Base-by-base conservation (phyloP, 1,284 basidiomycete species). In the Ganoderma meredithae region DNA sequence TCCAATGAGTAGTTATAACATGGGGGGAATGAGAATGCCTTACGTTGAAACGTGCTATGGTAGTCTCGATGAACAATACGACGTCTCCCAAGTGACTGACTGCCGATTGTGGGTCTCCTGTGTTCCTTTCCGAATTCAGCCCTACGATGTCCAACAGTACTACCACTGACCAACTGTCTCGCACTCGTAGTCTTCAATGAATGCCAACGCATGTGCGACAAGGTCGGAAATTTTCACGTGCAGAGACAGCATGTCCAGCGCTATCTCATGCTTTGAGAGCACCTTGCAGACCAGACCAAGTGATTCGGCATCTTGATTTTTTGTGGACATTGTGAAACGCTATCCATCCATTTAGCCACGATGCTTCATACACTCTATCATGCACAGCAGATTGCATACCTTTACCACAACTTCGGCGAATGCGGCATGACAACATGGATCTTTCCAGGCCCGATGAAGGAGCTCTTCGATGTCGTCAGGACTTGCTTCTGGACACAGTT, bases 81-180 rank as follows among this genome's bases (percentile, higher is more conserved):
- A 95, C 85, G 68, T 93, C 87, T 3, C 93, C 93, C 1, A 94
- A 80, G 77, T 92, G 89, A 69, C 85, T 88, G 41, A 94, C 86
- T 3, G 92, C 92, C 25, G 89, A 90, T 77, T 94, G 93, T 25
- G 93, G 93, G 78, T 95, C 93, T 53, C 92, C 93, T 94, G 64
- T 41, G 5, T 67, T n/a, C 65, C 33, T 6, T 67, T n/a, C 65
- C 33, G 39, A 63, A 17, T 17, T 65, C 62, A 72, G 56, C 41
- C 19, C 36, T n/a, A 60, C 27, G 6, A 39, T 15, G 19, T 41
- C 3, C 10, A 25, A 25, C 27, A 31, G 27, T 31, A 19, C 61
- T 33, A 15, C 13, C 60, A 81, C 90, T 36, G 77, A 91, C 92
- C 93, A 58, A 94, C 89, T 25, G 88, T 89, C 75, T 93, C 92